Conservation (phyloP, 129 eudicot species). For the Arctium lappa region DNA sequence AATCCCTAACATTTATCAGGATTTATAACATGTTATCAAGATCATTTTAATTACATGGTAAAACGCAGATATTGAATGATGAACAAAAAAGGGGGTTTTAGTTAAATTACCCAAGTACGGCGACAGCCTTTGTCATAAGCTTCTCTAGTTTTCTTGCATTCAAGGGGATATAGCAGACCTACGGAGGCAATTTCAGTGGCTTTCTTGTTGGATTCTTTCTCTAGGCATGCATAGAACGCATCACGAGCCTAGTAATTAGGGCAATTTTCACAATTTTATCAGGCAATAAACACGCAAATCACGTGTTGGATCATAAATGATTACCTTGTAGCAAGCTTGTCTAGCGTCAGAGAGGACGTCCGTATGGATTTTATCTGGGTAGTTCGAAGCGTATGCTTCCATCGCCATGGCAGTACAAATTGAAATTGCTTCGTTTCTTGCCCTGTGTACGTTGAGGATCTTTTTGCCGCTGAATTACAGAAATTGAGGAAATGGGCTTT, state of each 20-base stretch:
- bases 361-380: conserved; percentile 37
- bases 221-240: conserved; percentile 78
- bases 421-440: background rate
- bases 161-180: conserved; percentile 79
- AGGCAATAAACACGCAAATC: background rate
- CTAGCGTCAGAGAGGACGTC: conserved; percentile 70
- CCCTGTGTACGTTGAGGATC: background rate
- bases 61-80: background rate
- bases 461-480: background rate
- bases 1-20: background rate
- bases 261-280: background rate
- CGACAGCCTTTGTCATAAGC: conserved; percentile 59
- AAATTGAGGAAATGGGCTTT: background rate
- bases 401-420: conserved; percentile 29
- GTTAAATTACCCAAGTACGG: conserved; percentile 72
- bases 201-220: conserved; percentile 62
- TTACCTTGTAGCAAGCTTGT: conserved; percentile 69
- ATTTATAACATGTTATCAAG: background rate
- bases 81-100: background rate
- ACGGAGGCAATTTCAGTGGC: conserved; percentile 81
- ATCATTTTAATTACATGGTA: background rate
- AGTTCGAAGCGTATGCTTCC: conserved; percentile 57
- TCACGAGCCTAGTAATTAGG: conserved; percentile 65
- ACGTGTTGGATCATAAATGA: background rate
- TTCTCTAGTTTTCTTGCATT: conserved; percentile 68